These are phyloP conservation scores for Botrytis deweyae DNA, from an alignment of 2,329 filamentous ascomycete genomes.

Conservation along the genomic window DNA sequence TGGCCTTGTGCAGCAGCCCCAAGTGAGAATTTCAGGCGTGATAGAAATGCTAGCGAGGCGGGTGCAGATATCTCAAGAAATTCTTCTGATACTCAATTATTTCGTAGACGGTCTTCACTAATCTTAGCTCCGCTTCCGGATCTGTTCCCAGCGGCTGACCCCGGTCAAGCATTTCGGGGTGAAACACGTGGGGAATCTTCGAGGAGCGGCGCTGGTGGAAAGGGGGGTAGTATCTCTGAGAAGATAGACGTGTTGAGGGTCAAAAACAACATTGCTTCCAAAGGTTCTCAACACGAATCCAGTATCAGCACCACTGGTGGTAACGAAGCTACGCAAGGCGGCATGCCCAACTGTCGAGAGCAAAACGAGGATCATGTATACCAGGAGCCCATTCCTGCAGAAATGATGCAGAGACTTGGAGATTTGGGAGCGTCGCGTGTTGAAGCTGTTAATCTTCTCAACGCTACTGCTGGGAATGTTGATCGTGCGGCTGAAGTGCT, in stretches of 20 bases:
- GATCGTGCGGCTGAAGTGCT: background rate
- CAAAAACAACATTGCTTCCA: background rate
- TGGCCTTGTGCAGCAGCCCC: background rate
- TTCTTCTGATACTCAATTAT: background rate
- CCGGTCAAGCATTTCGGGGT: background rate
- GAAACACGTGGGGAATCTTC: background rate
- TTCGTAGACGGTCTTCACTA: background rate
- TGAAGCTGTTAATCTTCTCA: background rate
- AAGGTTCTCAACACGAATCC: background rate
- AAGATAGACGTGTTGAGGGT: background rate
- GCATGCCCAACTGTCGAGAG: background rate
- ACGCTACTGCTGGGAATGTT: background rate
- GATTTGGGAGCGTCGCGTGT: background rate
- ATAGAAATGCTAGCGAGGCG: background rate
- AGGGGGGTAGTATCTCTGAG: background rate
- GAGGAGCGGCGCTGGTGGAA: no score
- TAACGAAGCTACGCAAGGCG: background rate
- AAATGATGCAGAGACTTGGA: background rate
- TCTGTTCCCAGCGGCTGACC: background rate
- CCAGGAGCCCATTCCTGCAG: background rate
- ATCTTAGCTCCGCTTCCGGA: background rate
- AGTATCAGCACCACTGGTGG: background rate
- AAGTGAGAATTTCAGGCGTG: background rate
- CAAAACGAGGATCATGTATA: background rate
- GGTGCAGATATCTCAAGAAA: background rate